Evolutionary conservation across 768 basidiomycete genomes (phyloP), one percentile per base, ranked within the genome.

Genomic region (Infundibulicybe gibba): DNA sequence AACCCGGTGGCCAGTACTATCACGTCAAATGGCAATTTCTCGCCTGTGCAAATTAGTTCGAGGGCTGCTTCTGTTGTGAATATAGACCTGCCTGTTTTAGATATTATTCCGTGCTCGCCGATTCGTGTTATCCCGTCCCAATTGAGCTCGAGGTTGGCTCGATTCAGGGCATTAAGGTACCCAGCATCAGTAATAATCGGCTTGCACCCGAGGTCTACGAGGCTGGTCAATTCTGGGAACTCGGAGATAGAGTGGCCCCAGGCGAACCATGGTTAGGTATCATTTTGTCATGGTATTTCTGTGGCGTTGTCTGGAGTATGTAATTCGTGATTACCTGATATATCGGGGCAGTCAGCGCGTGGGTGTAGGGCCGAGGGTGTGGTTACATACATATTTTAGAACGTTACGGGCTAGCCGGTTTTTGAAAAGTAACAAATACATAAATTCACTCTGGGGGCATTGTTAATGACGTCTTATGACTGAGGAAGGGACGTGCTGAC

Each of bases 191-290:
- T 64, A 5, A 82, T 64, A 11, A 79, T 54, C 13, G 81, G 75
- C 58, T 77, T 80, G 54, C 80, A 82, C 2, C 80, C 80, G 33
- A 71, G 57, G 20, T 65, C 77, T 80, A 42, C 6, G 32, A 14
- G 40, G 31, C 11, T 25, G 13, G 45, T 10, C 43, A 13, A 44
- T n/a, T 12, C 5, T 20, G 31, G 25, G 12, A 42, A 20, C 21
- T 10, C 20, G 13, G 19, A 6, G 32, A 17, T 3, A n/a, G 13
- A 19, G 9, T 39, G 3, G 9, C 5, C 21, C 20, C 15, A 16
- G 8, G 49, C 70, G 43, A 49, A 79, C 80, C 65, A 57, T 74
- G 77, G 5, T 63, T 62, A 1, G 82, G 83, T 37, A 79, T 64
- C 13, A 85, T 58, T 14, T 63, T 35, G 2, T 67, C 55, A 33